Conservation (phyloP, 768 basidiomycete species). For the Lactarius vividus region DNA sequence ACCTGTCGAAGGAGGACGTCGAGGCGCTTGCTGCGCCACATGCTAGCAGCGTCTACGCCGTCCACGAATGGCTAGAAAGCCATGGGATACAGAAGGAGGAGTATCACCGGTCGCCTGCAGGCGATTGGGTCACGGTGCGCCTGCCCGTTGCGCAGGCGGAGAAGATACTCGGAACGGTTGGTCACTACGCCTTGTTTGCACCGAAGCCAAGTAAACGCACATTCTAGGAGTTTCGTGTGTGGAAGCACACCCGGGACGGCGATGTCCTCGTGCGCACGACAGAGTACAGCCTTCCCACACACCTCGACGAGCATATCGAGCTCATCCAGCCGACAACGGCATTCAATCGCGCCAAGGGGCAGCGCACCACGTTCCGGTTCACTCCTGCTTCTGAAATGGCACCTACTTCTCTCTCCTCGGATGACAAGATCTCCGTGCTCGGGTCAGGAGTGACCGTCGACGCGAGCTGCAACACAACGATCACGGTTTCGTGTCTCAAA, state of each 20-base stretch:
- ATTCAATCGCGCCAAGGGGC: constrained; percentile 46
- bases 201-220: not conserved
- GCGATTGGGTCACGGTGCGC: constrained; percentile 58
- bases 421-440: not conserved
- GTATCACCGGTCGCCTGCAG: constrained; percentile 51
- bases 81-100: constrained; percentile 48
- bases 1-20: constrained; percentile 51
- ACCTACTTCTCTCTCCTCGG: not conserved
- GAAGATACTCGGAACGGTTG: constrained; percentile 57
- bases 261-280: constrained; percentile 57
- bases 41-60: constrained; percentile 44
- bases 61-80: constrained; percentile 52
- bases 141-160: constrained; percentile 55
- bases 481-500: constrained; percentile 37
- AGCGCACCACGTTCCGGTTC: constrained; percentile 40
- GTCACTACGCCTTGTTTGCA: not conserved
- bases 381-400: not conserved
- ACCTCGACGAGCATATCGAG: constrained; percentile 54
- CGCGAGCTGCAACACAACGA: constrained; percentile 37
- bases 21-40: constrained; percentile 55
- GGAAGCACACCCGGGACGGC: constrained; percentile 48
- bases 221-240: constrained; percentile 53
- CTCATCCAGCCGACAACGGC: constrained; percentile 66
- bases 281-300: constrained; percentile 54
- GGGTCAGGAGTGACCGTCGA: constrained; percentile 26